phyloP scores from a whole-genome alignment of 345 rosid species.

The Arabidopsis suecica region DNA sequence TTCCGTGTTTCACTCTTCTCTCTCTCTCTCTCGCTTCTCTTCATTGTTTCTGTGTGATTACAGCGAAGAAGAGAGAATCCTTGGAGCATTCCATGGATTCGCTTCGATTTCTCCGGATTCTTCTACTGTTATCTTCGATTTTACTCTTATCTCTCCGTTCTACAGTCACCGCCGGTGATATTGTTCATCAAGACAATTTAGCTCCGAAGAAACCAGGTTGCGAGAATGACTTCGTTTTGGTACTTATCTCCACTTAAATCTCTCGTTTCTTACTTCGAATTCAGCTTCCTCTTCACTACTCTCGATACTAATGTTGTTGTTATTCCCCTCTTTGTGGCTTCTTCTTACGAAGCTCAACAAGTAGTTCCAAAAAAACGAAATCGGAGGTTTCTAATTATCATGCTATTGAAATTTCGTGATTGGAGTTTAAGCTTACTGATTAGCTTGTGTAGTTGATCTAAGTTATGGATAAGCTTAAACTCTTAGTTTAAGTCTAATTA shows the following conservation, averaged over 20 bases:
- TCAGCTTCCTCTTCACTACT: conserved; percentile 42
- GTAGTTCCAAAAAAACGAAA: not conserved
- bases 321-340: not conserved
- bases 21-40: conserved; percentile 24
- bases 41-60: conserved; percentile 31
- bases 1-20: conserved; percentile 37
- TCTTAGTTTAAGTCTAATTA: not conserved
- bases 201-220: conserved; percentile 99
- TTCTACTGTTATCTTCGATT: conserved; percentile 50
- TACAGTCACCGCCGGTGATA: conserved; percentile 78
- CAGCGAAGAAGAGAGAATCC: conserved; percentile 38
- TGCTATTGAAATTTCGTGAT: not conserved
- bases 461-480: conserved; percentile 8
- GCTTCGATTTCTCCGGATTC: conserved; percentile 44
- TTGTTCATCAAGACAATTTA: conserved; percentile 82
- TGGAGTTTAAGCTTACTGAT: not conserved
- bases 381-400: conserved; percentile 14
- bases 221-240: conserved; percentile 96
- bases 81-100: conserved; percentile 65
- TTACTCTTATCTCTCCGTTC: conserved; percentile 52
- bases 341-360: not conserved
- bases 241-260: conserved; percentile 46
- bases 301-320: conserved; percentile 3
- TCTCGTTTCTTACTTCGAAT: conserved; percentile 29
- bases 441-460: conserved; percentile 27